Evolutionary conservation across 2,329 filamentous ascomycete genomes (phyloP), one percentile per base, ranked within the genome.

Genomic region (Coniochaeta sp.): DNA sequence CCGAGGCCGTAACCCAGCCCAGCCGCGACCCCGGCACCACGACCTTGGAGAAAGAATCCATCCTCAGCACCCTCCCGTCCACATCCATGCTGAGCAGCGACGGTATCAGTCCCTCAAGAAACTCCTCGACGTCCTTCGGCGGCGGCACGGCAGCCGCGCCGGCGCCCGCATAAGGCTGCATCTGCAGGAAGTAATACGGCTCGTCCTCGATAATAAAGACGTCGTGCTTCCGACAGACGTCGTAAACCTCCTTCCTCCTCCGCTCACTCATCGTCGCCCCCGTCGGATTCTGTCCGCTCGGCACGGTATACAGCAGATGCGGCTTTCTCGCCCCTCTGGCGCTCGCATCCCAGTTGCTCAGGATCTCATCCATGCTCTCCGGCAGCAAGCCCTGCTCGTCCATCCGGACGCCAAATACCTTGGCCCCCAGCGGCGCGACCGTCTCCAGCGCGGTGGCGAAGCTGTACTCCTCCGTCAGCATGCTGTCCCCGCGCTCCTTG

Each of bases 11-110:
- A 61, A 97, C 83, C 93, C 95, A 99, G 47, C 93, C 93, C 44
- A 89, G 76, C 52, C 93, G 85, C 16, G 89, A 87, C 9, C 93
- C 93, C 0, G 93, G 93, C 0, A 91, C 83, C 34, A 96, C 81
- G 1, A 96, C 90, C 76, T 97, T 97, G 68, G 90, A 96, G 76
- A 97, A 96, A 0, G 91, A 96, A 72, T 97, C 93, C 74, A 97
- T 83, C 38, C 93, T 89, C 77, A 96, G 81, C 38, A 97, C 93
- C 62, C 93, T 89, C 8, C 93, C 93, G 72, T 96, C 92, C 1
- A 84, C 80, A 70, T 97, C 93, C 67, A 97, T 81, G 74, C 85
- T 90, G 34, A 96, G 80, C 59, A 89, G 85, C 2, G 89, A 89
- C 0, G 92, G 91, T 4, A 91, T 80, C 6, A 96, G 81, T 3